Conservation (phyloP, 2,329 filamentous ascomycete genomes). For the Furcasterigmium sp. region DNA sequence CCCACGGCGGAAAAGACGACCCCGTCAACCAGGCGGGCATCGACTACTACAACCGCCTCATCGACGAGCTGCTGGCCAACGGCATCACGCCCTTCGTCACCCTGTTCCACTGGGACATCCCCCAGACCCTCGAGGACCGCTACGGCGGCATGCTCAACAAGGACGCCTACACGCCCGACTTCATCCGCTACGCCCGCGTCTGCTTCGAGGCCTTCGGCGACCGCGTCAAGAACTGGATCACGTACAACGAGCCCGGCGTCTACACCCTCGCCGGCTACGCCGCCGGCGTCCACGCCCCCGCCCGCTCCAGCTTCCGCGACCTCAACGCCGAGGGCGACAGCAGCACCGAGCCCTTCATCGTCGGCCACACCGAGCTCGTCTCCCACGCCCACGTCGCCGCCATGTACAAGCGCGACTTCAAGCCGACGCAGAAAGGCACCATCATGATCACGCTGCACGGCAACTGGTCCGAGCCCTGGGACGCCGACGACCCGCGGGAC, state of each 20-base stretch:
- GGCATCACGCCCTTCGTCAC: conserved; percentile 57
- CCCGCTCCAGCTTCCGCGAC: conserved; percentile 21
- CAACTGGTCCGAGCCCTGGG: conserved; percentile 36
- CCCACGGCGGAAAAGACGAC: conserved; percentile 56
- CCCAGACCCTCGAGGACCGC: conserved; percentile 51
- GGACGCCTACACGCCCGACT: conserved; percentile 56
- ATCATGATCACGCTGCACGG: conserved; percentile 36
- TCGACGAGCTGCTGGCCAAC: conserved; percentile 52
- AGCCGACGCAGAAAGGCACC: conserved; percentile 26
- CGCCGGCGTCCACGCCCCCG: conserved; percentile 25
- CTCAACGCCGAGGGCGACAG: conserved; percentile 24
- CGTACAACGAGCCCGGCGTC: conserved; percentile 26
- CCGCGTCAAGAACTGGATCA: conserved; percentile 57
- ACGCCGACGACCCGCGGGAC: conserved; percentile 25
- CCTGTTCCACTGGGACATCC: conserved; percentile 62
- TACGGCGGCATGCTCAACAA: conserved; percentile 59
- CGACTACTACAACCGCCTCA: conserved; percentile 53
- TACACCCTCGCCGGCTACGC: conserved; percentile 27
- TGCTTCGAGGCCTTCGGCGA: conserved; percentile 52
- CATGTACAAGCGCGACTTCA: conserved; percentile 33
- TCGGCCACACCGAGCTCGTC: conserved; percentile 32
- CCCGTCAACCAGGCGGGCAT: conserved; percentile 56
- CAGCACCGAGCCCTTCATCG: conserved; percentile 28
- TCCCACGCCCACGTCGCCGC: conserved; percentile 29
- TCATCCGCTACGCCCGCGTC: conserved; percentile 50